Percentiles rank a stretch among this genome's conserved stretches.
Conservation (phyloP, 306 rosid species). For the Argentina anserina region DNA sequence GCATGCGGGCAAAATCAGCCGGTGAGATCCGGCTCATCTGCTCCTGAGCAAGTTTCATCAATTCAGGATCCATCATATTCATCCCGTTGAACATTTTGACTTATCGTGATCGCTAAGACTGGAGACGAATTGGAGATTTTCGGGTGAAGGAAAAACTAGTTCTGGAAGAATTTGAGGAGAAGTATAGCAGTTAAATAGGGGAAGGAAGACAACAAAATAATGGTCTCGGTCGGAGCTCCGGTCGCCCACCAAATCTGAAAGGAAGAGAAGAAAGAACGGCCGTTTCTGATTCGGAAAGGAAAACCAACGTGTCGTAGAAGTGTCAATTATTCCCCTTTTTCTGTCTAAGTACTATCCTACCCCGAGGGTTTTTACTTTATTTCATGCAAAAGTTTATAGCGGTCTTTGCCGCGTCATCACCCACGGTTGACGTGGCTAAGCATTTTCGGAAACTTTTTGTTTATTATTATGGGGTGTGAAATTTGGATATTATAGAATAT, state of each 20-base stretch:
- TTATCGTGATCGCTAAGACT: not conserved
- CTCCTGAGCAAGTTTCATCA: constrained; percentile 85
- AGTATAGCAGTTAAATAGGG: not conserved
- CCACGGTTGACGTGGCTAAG: no score
- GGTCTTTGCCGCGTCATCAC: no score
- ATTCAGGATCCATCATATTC: constrained; percentile 97
- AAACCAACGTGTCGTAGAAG: not conserved
- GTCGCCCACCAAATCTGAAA: constrained; percentile 52
- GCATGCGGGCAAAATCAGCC: constrained; percentile 84
- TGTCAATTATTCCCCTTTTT: no score
- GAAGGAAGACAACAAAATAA: constrained; percentile 20
- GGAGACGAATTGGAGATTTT: not conserved
- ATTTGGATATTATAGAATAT: no score
- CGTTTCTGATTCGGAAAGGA: not conserved
- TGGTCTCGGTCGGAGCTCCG: constrained; percentile 16
- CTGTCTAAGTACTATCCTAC: no score
- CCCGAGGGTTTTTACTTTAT: no score
- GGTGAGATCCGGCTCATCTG: constrained; percentile 99
- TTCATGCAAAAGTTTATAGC: no score
- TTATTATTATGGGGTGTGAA: no score
- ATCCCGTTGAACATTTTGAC: constrained; percentile 44
- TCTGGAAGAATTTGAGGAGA: no score
- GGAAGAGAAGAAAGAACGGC: not conserved
- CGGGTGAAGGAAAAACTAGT: not conserved
- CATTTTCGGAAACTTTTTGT: no score